Percentiles rank a stretch among this genome's conserved stretches.
Evolutionary conservation across 2,329 filamentous ascomycete genomes (phyloP).

Genomic region (Sarocladium brachiariae): DNA sequence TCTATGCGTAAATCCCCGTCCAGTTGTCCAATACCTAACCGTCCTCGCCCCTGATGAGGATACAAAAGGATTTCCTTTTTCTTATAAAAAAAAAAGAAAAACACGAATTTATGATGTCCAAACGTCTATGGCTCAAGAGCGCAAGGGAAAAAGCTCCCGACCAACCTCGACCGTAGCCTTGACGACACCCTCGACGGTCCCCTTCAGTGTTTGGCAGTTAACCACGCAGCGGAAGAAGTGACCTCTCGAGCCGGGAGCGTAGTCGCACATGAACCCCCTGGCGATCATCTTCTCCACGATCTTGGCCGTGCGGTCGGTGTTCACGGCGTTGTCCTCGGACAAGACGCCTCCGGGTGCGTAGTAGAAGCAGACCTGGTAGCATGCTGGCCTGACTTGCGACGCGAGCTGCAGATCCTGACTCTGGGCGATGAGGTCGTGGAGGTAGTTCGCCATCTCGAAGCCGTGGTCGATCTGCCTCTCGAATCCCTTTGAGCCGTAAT

Average conservation of each 20-base stretch:
- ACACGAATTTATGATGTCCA: too few species aligned
- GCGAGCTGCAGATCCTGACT: constrained; percentile 62
- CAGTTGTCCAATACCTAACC: too few species aligned
- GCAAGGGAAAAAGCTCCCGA: constrained; percentile 13
- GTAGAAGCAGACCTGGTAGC: constrained; percentile 94
- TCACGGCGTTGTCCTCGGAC: constrained; percentile 31
- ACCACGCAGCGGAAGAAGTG: constrained; percentile 55
- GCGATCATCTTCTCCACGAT: constrained; percentile 42
- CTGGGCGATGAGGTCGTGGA: constrained; percentile 53
- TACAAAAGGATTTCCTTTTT: too few species aligned
- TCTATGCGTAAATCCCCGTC: too few species aligned
- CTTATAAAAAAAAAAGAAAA: too few species aligned
- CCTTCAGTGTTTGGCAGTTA: constrained; percentile 46
- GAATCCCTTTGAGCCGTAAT: constrained; percentile 76
- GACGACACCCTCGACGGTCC: constrained; percentile 47
- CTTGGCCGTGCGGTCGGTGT: constrained; percentile 41
- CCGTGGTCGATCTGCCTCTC: constrained; percentile 62
- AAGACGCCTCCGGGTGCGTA: constrained; percentile 54
- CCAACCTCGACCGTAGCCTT: constrained; percentile 45
- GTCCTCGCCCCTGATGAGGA: too few species aligned
- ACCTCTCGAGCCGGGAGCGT: constrained; percentile 49
- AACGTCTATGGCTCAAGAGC: neutral
- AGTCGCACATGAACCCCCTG: constrained; percentile 55
- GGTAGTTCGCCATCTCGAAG: constrained; percentile 62
- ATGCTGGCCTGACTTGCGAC: constrained; percentile 71